Percentiles rank a stretch among this genome's conserved stretches.
Conservation (phyloP, 257 asterid genomes). For the Solanum lycopersicoides region DNA sequence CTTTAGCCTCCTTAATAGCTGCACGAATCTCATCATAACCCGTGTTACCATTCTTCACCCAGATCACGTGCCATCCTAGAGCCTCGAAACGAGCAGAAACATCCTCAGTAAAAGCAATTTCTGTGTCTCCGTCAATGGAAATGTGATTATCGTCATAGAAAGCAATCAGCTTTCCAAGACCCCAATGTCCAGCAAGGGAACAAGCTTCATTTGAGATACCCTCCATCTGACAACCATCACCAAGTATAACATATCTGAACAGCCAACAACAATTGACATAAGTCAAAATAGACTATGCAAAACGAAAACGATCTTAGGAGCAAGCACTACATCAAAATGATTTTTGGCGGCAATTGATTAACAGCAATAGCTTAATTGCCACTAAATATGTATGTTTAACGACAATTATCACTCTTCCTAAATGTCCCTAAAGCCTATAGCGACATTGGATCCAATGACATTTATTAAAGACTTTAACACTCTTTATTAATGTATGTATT, state of each 20-base stretch:
- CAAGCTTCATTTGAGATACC: conserved; percentile 86
- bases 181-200: conserved; percentile 99
- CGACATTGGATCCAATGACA: too few relatives aligned
- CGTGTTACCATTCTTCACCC: conserved; percentile 94
- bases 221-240: conserved; percentile 97
- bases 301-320: not conserved
- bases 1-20: conserved; percentile 88
- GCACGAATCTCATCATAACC: conserved; percentile 95
- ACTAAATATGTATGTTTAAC: not conserved
- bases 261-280: not conserved
- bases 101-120: conserved; percentile 86
- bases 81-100: conserved; percentile 77
- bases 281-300: not conserved
- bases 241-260: conserved; percentile 42
- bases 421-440: not conserved
- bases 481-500: not conserved
- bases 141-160: conserved; percentile 91
- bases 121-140: conserved; percentile 95
- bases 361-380: not conserved
- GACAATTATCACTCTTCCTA: not conserved
- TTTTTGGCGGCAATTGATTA: not conserved
- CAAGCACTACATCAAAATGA: not conserved
- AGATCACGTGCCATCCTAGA: conserved; percentile 96
- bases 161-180: conserved; percentile 91
- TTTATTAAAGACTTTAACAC: too few relatives aligned